Percentiles rank a stretch among this genome's conserved stretches.
These are phyloP conservation scores for Agaricus blazei DNA, from an alignment of 768 basidiomycete genomes.

Conservation along the genomic window DNA sequence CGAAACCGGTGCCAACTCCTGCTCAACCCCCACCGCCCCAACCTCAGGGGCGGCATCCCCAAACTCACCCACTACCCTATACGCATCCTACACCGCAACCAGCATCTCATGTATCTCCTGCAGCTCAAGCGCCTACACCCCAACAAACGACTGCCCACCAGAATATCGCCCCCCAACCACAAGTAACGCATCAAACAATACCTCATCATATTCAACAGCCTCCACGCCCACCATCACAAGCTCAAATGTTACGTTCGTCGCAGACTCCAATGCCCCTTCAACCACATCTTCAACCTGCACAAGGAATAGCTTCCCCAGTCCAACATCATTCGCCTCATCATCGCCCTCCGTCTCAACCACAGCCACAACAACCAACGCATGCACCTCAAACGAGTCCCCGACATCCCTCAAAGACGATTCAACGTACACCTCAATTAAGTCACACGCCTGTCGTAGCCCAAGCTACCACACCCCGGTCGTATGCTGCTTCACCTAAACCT, in stretches of 20 bases:
- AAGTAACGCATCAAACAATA: conserved; percentile 13
- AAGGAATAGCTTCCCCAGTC: conserved; percentile 3
- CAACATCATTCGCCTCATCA: conserved; percentile 9
- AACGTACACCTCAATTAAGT: conserved; percentile 4
- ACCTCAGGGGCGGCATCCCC: background rate
- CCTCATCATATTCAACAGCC: conserved; percentile 16
- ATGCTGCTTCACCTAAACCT: conserved; percentile 16
- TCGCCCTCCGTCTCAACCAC: background rate
- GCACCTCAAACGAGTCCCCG: conserved; percentile 15
- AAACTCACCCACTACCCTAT: conserved; percentile 10
- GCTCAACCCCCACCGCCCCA: conserved; percentile 20
- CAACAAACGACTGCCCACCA: background rate
- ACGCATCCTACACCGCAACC: background rate
- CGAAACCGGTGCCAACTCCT: conserved; percentile 31
- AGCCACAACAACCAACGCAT: conserved; percentile 6
- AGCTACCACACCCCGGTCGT: conserved; percentile 10
- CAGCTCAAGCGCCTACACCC: conserved; percentile 11
- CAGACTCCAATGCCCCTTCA: conserved; percentile 13
- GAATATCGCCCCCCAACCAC: conserved; percentile 9
- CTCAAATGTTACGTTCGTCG: conserved; percentile 5
- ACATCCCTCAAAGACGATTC: conserved; percentile 7
- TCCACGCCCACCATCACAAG: conserved; percentile 5
- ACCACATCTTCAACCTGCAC: conserved; percentile 7
- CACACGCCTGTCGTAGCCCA: conserved; percentile 9
- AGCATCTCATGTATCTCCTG: conserved; percentile 7